Base-by-base conservation (phyloP, 805 yeast genomes). In the Saturnispora halmiae region DNA sequence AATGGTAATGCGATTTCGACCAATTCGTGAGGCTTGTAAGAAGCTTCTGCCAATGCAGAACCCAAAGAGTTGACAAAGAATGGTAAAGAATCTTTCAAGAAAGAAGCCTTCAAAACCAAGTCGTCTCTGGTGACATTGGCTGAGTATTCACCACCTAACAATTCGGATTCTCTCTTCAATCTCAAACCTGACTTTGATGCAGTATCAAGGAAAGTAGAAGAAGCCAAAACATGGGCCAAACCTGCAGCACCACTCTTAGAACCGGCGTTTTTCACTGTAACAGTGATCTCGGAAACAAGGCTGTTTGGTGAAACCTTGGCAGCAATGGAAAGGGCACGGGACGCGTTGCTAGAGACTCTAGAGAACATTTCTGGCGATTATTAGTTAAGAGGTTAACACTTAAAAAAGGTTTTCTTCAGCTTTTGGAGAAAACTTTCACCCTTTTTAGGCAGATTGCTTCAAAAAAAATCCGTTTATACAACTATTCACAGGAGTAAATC, bases 91-190 rank as follows among this genome's bases (percentile, higher is more conserved):
- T 82, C 84, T 60, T 79, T 79, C 65, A 90, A 73, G 70, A 92
- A 92, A 53, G 74, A 72, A 45, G 97, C 80, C 51, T 75, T 73
- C 57, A 90, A 74, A 47, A 83, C 75, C 49, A 92, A 75, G 54
- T 80, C 70, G 61, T 92, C 97, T 70, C 96, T 82, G 63, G 83
- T 77, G 53, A 86, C 79, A 43, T 59, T 55, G 34, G 94, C 69
- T 37, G 72, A 58, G 63, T 86, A 75, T 46, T 64, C 65, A 60
- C 95, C 97, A 52, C 98, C 97, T 50, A 90, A 72, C 50, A 92
- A 75, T 69, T 90, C 98, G 38, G 88, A 69, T 69, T 92, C 98
- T 67, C 98, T 83, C 58, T 87, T 82, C 57, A 88, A 72, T 70
- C 97, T 83, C 60, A 92, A 73, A 19, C 92, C 95, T 15, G 96